Base-by-base conservation (phyloP, 352 stramenopile species). In the Phytophthora pinifolia region DNA sequence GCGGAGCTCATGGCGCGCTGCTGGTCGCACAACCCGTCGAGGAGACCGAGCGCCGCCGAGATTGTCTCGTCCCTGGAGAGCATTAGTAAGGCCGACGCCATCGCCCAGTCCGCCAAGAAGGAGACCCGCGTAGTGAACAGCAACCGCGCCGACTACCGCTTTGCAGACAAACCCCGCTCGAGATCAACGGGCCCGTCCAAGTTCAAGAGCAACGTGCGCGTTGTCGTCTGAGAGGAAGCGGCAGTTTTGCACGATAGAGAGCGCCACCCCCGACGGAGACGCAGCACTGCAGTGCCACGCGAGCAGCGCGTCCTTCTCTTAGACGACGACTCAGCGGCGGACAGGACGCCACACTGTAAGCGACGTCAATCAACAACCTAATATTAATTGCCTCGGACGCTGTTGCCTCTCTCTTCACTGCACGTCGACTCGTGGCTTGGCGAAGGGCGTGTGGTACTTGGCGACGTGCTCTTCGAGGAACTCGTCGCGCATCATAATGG, bases 401-500 rank as follows among this genome's bases (percentile, higher is more conserved):
- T 56, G 35, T n/a, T 47, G 43, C 14, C 37, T 33, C 20, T 38
- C 42, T n/a, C 42, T 54, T 69, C 29, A 66, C 41, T 67, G 52
- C 44, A 57, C 9, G 42, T 65, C 45, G 9, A 29, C 9, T 18
- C 59, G 46, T 14, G 34, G 33, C 46, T 70, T 70, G 2, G 43
- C 64, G 36, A 62, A 72, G 12, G 65, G 65, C 35, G 62, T 73
- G 50, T 74, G 53, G 37, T 67, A 74, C 47, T 66, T 74, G 30
- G 54, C 61, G 15, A 77, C 47, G 20, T 71, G 72, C 38, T 81
- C 55, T 38, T 73, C 59, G 9, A 68, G 59, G 45, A 85, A 85
- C 27, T 88, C 70, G 49, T 90, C 83, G 34, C 83, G 83, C 50
- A 89, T 52, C 83, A 93, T 89, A 49, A 93, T 83, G n/a, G 83